Percentiles rank a stretch among this genome's conserved stretches.
Conservation (phyloP, 1,284 basidiomycete genomes). For the Boletus albobrunnescens region DNA sequence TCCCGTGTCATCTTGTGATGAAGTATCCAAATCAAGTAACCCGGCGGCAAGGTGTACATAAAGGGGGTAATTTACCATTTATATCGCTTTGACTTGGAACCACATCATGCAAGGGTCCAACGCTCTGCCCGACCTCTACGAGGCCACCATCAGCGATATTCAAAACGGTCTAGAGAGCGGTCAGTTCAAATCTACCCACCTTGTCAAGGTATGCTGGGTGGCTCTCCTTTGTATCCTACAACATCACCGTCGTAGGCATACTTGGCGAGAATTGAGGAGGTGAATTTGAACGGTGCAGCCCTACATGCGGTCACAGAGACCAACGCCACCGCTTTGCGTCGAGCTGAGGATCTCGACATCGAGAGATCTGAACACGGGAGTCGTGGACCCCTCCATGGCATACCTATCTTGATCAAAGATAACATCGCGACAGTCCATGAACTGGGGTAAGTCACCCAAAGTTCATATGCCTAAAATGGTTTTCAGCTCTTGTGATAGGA, state of each 20-base stretch:
- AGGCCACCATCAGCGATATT: conserved; percentile 29
- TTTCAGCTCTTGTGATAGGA: conserved; percentile 34
- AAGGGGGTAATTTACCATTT: conserved; percentile 5
- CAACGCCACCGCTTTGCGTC: conserved; percentile 51
- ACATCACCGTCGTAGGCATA: conserved; percentile 47
- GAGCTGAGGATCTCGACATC: conserved; percentile 52
- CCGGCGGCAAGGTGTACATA: not conserved
- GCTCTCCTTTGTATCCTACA: not conserved
- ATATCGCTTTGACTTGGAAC: not conserved
- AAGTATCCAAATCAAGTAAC: not conserved
- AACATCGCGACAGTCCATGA: conserved; percentile 29
- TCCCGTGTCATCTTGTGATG: conserved; percentile 16
- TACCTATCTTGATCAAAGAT: conserved; percentile 56
- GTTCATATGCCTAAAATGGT: not conserved
- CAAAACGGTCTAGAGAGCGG: conserved; percentile 23
- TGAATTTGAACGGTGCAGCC: conserved; percentile 59
- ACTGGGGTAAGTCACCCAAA: conserved; percentile 39
- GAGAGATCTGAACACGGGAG: conserved; percentile 47
- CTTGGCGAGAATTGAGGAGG: conserved; percentile 66
- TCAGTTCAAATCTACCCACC: conserved; percentile 22
- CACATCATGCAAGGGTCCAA: conserved; percentile 6
- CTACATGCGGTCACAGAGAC: conserved; percentile 61
- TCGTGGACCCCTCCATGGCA: conserved; percentile 60
- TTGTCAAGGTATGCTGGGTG: conserved; percentile 19
- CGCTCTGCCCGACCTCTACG: conserved; percentile 29